A percentile compares a stretch with the other conserved stretches of the same genome.
These are phyloP conservation scores for Saprolegnia diclina DNA, from an alignment of 352 stramenopile species.

Conservation along the genomic window DNA sequence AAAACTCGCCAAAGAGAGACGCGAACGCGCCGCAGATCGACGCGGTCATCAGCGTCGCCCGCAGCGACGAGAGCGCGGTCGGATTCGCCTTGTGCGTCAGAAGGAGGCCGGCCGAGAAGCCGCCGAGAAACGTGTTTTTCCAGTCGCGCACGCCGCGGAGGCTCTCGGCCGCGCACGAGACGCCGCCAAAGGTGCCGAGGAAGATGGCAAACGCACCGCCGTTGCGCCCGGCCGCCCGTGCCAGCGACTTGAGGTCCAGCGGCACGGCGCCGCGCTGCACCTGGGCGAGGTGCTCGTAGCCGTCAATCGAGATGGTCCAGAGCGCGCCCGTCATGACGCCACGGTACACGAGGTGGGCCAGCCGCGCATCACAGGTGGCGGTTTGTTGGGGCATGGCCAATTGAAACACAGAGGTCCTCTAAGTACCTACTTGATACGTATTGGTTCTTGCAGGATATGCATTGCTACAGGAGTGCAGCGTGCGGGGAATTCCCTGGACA, in stretches of 20 bases:
- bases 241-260: background rate
- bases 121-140: slow-evolving; percentile 63
- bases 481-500: too few relatives aligned
- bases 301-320: slow-evolving; percentile 72
- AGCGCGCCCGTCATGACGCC: slow-evolving; percentile 57
- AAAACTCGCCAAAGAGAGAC: slow-evolving; percentile 2
- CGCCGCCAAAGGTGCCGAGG: slow-evolving; percentile 60
- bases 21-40: slow-evolving; percentile 9
- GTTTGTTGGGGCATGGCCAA: slow-evolving; percentile 1
- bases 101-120: slow-evolving; percentile 48
- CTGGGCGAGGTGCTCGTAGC: slow-evolving; percentile 35
- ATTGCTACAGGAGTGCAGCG: background rate
- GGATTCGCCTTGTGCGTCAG: slow-evolving; percentile 6
- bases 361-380: slow-evolving; percentile 8
- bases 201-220: slow-evolving; percentile 49
- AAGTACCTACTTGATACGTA: background rate
- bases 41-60: background rate
- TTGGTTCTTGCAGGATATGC: background rate
- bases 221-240: background rate
- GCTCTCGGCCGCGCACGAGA: slow-evolving; percentile 65
- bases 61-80: background rate
- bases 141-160: slow-evolving; percentile 48
- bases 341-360: slow-evolving; percentile 40
- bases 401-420: background rate
- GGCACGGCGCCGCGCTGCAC: background rate